Percentiles rank a stretch among this genome's conserved stretches.
Evolutionary conservation across 805 yeast genomes (phyloP).

Genomic region (Nakazawaea pomicola): DNA sequence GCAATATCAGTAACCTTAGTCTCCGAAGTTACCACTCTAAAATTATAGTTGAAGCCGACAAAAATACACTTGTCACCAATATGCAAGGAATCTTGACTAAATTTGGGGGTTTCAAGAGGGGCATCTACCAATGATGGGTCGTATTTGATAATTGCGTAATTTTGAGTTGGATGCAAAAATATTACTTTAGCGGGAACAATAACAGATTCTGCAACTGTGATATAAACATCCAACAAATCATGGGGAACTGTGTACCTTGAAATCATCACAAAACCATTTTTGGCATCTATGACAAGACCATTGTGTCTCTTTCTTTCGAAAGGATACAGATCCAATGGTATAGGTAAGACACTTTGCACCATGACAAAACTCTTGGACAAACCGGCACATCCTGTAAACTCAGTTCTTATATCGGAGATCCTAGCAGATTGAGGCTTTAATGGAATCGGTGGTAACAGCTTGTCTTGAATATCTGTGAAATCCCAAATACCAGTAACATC

Average conservation of each 20-base stretch:
- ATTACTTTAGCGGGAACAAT: constrained; percentile 75
- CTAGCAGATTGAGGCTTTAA: constrained; percentile 58
- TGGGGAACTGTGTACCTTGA: constrained; percentile 80
- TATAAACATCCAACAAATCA: constrained; percentile 67
- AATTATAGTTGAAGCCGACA: constrained; percentile 71
- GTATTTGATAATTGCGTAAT: constrained; percentile 78
- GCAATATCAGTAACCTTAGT: constrained; percentile 75
- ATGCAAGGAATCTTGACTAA: constrained; percentile 49
- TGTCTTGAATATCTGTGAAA: constrained; percentile 47
- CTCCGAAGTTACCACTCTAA: constrained; percentile 66
- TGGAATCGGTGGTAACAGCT: constrained; percentile 52
- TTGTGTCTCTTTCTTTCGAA: constrained; percentile 56
- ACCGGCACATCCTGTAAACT: constrained; percentile 45
- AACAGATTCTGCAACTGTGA: constrained; percentile 82
- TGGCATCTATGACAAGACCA: constrained; percentile 81
- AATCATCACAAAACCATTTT: constrained; percentile 71
- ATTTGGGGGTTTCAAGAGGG: constrained; percentile 62
- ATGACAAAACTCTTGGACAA: constrained; percentile 67
- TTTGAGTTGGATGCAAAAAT: constrained; percentile 83
- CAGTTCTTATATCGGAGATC: constrained; percentile 64
- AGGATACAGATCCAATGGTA: constrained; percentile 73
- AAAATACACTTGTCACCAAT: constrained; percentile 78
- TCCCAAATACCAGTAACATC: constrained; percentile 56
- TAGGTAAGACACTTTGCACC: constrained; percentile 59
- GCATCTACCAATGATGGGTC: constrained; percentile 73